These are phyloP conservation scores for Cyberlindnera saturnus DNA, from an alignment of 805 yeast species.

Conservation along the genomic window DNA sequence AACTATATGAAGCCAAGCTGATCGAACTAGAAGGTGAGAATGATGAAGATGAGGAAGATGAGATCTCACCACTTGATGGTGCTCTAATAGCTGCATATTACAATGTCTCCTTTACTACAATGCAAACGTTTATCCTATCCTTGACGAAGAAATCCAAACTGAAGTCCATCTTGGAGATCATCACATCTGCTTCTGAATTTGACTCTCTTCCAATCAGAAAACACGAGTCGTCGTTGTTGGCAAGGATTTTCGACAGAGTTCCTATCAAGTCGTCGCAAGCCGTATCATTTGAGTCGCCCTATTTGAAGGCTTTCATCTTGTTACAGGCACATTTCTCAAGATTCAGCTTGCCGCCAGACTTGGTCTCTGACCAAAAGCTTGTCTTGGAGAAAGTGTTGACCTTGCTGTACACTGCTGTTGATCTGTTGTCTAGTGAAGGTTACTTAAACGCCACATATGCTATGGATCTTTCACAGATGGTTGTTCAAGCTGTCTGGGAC, in stretches of 20 bases:
- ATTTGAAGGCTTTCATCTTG: conserved; percentile 65
- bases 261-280: conserved; percentile 52
- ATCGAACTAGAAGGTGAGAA: conserved; percentile 47
- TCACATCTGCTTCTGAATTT: conserved; percentile 68
- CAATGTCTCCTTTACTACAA: conserved; percentile 56
- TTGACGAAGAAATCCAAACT: conserved; percentile 52
- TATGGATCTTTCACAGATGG: conserved; percentile 86
- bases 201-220: conserved; percentile 58
- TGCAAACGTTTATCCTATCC: conserved; percentile 50
- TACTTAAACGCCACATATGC: conserved; percentile 68
- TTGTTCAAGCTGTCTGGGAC: conserved; percentile 83
- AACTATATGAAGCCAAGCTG: conserved; percentile 52
- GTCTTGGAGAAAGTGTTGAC: conserved; percentile 45
- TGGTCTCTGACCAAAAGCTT: conserved; percentile 47
- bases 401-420: conserved; percentile 63
- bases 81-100: conserved; percentile 74
- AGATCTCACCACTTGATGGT: conserved; percentile 56
- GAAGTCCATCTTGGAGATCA: conserved; percentile 54
- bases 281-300: conserved; percentile 38
- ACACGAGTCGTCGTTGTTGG: conserved; percentile 47
- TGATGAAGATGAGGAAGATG: conserved; percentile 32
- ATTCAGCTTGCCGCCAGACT: conserved; percentile 52
- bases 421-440: conserved; percentile 76
- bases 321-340: conserved; percentile 81
- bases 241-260: conserved; percentile 46